These are phyloP conservation scores for Ziziphus jujuba DNA, from an alignment of 306 rosid genomes.

Conservation along the genomic window DNA sequence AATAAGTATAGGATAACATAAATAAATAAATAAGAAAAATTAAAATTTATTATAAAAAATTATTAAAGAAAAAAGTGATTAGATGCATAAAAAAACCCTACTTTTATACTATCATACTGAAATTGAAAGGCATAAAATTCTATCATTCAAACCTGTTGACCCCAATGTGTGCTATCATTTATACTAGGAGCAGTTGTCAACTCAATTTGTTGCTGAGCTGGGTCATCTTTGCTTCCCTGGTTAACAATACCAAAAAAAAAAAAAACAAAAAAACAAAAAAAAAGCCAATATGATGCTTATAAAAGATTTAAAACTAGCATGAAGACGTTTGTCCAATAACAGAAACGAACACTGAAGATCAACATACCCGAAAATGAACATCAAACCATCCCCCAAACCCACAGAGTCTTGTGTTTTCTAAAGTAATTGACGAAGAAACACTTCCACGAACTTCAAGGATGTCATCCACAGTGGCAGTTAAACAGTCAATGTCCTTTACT, in stretches of 20 bases:
- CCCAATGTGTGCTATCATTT: constrained; percentile 81
- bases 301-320: background rate
- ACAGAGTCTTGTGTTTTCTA: constrained; percentile 59
- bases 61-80: too few relatives aligned
- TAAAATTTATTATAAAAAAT: too few relatives aligned
- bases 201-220: constrained; percentile 71
- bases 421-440: constrained; percentile 50
- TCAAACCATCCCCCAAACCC: constrained; percentile 98
- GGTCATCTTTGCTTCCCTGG: constrained; percentile 92
- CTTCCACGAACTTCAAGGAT: constrained; percentile 69
- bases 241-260: too few relatives aligned
- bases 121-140: background rate
- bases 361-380: constrained; percentile 88
- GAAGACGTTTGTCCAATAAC: constrained; percentile 2
- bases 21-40: too few relatives aligned
- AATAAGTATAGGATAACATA: background rate
- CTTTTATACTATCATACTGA: background rate
- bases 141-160: constrained; percentile 77
- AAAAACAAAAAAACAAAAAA: too few relatives aligned
- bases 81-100: background rate
- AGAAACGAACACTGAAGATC: constrained; percentile 12
- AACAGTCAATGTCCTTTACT: constrained; percentile 82
- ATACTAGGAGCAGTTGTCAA: constrained; percentile 88
- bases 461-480: constrained; percentile 79
- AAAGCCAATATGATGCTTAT: background rate